Evolutionary conservation across 176 grass and related monocot genomes (phyloP).

Genomic region (Zoysia pacifica): DNA sequence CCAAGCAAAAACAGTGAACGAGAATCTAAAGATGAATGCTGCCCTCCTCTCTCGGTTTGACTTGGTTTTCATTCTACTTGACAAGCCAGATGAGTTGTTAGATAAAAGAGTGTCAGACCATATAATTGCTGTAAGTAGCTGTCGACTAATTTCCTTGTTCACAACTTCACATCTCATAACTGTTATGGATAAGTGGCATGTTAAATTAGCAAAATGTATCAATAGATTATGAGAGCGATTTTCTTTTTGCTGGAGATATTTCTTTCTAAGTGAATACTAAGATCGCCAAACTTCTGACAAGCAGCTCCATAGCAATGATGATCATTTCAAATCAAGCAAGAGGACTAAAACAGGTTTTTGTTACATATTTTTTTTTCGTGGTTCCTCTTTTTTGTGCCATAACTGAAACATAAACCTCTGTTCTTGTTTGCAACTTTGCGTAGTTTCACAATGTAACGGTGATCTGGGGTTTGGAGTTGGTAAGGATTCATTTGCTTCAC

Average conservation of each 20-base stretch:
- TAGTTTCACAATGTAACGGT: conserved; percentile 39
- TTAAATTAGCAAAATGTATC: conserved; percentile 9
- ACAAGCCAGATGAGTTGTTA: conserved; percentile 72
- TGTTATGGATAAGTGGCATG: not conserved
- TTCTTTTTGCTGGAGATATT: not conserved
- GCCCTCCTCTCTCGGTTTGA: conserved; percentile 90
- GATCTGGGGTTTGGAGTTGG: conserved; percentile 25
- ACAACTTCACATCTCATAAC: not conserved
- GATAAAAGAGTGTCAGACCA: conserved; percentile 91
- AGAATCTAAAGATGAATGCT: conserved; percentile 88
- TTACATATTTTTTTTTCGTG: not conserved
- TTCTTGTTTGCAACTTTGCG: conserved; percentile 38
- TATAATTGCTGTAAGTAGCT: conserved; percentile 75
- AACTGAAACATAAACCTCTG: conserved; percentile 20
- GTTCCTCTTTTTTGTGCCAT: conserved; percentile 17
- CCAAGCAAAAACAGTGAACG: conserved; percentile 89
- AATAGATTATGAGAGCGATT: conserved; percentile 11
- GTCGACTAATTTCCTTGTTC: not conserved
- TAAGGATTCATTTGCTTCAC: conserved; percentile 56
- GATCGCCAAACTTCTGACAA: not conserved
- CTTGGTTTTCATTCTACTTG: conserved; percentile 93
- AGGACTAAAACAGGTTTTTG: conserved; percentile 60
- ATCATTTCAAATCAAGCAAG: conserved; percentile 47
- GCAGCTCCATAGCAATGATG: conserved; percentile 71
- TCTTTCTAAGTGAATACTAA: conserved; percentile 29